These are phyloP conservation scores for Leishmania lainsoni DNA, from an alignment of 208 protist species.

Conservation along the genomic window DNA sequence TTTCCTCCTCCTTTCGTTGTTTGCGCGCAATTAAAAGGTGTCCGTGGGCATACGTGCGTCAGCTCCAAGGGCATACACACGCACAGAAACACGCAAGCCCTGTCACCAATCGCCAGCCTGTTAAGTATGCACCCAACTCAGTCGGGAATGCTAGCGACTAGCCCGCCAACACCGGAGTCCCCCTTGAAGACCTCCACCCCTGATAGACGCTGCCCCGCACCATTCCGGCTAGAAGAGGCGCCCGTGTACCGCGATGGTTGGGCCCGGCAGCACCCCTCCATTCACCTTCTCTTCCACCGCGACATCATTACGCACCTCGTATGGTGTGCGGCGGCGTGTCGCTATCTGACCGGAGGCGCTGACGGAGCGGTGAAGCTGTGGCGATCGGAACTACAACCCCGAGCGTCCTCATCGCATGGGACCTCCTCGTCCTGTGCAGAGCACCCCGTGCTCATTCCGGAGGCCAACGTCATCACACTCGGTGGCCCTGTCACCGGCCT, in stretches of 20 bases:
- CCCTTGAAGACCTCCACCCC: not conserved
- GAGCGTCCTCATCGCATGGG: constrained; percentile 11
- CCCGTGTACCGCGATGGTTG: constrained; percentile 69
- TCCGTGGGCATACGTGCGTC: not conserved
- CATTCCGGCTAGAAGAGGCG: constrained; percentile 26
- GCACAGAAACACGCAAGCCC: not conserved
- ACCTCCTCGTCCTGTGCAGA: not conserved
- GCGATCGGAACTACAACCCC: constrained; percentile 62
- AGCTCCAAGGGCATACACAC: not conserved
- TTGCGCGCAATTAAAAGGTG: not conserved
- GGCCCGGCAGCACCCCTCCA: constrained; percentile 65
- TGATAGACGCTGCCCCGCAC: constrained; percentile 25
- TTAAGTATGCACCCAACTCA: not conserved
- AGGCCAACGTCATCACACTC: constrained; percentile 66
- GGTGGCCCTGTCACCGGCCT: constrained; percentile 74
- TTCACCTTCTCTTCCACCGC: constrained; percentile 81
- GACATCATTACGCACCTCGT: constrained; percentile 69
- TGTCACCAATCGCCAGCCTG: not conserved
- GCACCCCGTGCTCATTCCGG: constrained; percentile 52
- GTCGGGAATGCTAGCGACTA: not conserved
- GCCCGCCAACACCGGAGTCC: not conserved
- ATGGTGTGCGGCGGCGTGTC: constrained; percentile 43
- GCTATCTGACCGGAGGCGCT: constrained; percentile 70
- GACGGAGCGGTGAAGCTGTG: constrained; percentile 91
- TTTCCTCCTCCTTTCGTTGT: not conserved